phyloP scores from a whole-genome alignment of 2,329 filamentous ascomycete species.

The Colletotrichum tabaci region DNA sequence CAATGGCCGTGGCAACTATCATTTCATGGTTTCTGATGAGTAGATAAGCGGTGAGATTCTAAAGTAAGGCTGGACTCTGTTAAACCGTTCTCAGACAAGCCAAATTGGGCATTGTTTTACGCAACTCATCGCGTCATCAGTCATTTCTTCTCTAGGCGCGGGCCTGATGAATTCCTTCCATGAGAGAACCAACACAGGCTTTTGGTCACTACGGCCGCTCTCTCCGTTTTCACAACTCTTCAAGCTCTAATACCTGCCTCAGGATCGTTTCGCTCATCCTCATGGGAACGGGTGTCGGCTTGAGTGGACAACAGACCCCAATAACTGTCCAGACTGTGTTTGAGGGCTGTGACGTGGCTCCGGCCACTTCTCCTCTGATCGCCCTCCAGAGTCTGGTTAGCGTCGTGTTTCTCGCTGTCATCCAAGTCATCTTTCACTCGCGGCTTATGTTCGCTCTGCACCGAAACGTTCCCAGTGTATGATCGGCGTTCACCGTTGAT shows the following conservation, averaged over 20 bases:
- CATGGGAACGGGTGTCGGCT: not conserved
- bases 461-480: conserved; percentile 30
- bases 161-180: conserved; percentile 36
- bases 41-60: accelerated
- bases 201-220: conserved; percentile 14
- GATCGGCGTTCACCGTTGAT: conserved; percentile 24
- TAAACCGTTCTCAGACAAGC: conserved; percentile 9
- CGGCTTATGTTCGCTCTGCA: conserved; percentile 24
- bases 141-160: conserved; percentile 20
- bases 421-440: conserved; percentile 34
- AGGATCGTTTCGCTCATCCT: conserved; percentile 24
- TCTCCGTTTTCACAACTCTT: not conserved
- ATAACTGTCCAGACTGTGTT: conserved; percentile 37
- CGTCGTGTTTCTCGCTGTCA: conserved; percentile 33
- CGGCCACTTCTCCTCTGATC: conserved; percentile 31
- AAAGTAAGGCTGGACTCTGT: not conserved
- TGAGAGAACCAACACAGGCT: conserved; percentile 18
- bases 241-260: not conserved
- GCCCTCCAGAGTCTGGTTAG: conserved; percentile 31
- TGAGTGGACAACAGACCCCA: conserved; percentile 33
- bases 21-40: not conserved
- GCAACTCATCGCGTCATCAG: conserved; percentile 38
- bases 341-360: conserved; percentile 33
- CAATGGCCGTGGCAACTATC: conserved; percentile 52
- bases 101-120: conserved; percentile 42